These are phyloP conservation scores for Physcomitrium patens DNA, from an alignment of 225 moss, liverwort and hornwort species.

Conservation along the genomic window DNA sequence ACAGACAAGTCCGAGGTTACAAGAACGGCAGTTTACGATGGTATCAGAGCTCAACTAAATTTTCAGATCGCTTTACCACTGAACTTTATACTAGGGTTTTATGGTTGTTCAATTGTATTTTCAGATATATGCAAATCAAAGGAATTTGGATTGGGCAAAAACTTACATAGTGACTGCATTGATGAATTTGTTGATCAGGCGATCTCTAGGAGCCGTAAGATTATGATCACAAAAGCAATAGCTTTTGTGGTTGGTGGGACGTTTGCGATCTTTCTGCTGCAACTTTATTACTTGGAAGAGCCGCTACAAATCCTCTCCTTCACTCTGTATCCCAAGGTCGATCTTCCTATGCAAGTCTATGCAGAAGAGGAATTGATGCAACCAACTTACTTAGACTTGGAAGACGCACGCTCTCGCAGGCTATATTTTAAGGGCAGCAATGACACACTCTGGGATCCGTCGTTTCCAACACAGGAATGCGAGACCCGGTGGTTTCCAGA, in stretches of 20 bases:
- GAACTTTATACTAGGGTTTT: background rate
- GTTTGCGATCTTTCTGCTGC: constrained; percentile 37
- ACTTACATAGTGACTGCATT: constrained; percentile 7
- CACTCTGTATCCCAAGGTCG: too few relatives aligned
- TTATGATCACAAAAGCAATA: constrained; percentile 43
- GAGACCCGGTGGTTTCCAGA: constrained; percentile 30
- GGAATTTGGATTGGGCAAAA: background rate
- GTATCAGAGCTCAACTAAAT: constrained; percentile 10
- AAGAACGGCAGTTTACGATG: constrained; percentile 27
- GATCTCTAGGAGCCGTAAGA: constrained; percentile 40
- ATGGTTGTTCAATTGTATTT: background rate
- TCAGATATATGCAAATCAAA: background rate
- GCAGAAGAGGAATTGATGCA: constrained; percentile 35
- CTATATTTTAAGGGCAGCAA: constrained; percentile 36
- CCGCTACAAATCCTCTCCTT: constrained; percentile 38
- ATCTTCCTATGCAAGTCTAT: constrained; percentile 19
- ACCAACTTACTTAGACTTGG: constrained; percentile 35
- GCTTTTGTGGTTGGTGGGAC: constrained; percentile 42
- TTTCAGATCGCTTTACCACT: background rate
- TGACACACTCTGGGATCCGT: constrained; percentile 30
- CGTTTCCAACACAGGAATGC: constrained; percentile 35
- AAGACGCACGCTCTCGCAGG: constrained; percentile 33
- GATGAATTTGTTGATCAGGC: constrained; percentile 21
- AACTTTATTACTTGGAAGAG: constrained; percentile 39
- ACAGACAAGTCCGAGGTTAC: background rate